Base-by-base conservation (phyloP, 495 filamentous ascomycete species). In the Paragyromitra xinjiangensis region DNA sequence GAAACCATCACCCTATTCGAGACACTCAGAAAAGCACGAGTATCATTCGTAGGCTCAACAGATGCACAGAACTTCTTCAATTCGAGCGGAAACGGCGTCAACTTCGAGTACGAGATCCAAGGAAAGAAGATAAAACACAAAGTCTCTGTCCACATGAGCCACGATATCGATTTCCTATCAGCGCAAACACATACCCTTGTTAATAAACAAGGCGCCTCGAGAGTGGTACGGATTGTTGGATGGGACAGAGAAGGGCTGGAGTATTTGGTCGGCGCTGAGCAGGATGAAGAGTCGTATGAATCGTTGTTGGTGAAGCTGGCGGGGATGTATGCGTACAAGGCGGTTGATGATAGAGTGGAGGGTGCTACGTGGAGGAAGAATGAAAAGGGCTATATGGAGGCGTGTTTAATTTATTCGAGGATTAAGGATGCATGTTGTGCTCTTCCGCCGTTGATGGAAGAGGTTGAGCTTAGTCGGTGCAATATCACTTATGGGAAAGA, bases 341-440 rank as follows among this genome's bases (percentile, higher is more conserved):
- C 29, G 6, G 7, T 73, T 1, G 70, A 73, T 26, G 37, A 42
- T 12, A 64, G 70, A 12, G 61, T 73, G 40, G 70, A 73, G 48
- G 70, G 70, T 6, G 70, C 24, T 5, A 73, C 48, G 22, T 73
- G 70, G 70, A 58, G 61, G 48, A 66, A 58, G 39, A 73, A 55
- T 6, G 37, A 56, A 1, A 55, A 56, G 14, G 70, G 70, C 0
- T 16, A 26, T 22, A 6, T 66, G 12, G 70, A 73, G 50, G 70
- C 61, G 12, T 34, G 48, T 11, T 29, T 73, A 45, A 39, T 73
- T 2, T 73, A 65, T 58, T 40, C 70, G 7, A 66, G 70, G n/a
- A 73, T 73, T 16, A 73, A 73, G 9, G 70, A 73, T 65, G 70
- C 70, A 14, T 53, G 22, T 7, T 73, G 70, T 37, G 70, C 61